Evolutionary conservation across 345 rosid genomes (phyloP).

Genomic region (Theobroma cacao): DNA sequence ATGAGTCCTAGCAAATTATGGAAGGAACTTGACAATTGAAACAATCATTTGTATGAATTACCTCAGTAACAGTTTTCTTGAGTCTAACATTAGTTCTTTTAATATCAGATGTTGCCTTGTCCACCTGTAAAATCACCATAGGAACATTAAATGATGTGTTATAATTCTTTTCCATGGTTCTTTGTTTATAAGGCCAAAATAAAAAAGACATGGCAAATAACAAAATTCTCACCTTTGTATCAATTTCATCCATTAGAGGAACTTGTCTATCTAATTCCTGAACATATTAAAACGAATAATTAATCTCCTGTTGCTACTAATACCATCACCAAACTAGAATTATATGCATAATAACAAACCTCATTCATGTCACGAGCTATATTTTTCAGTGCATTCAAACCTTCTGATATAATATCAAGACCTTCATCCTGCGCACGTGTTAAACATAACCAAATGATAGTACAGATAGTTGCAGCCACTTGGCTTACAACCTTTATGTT

Average conservation of each 20-base stretch:
- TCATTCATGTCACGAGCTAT: slow-evolving; percentile 70
- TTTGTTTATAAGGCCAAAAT: neutral
- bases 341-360: slow-evolving; percentile 38
- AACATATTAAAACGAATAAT: slow-evolving; percentile 10
- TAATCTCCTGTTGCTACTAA: neutral
- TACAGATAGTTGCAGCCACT: neutral
- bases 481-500: neutral
- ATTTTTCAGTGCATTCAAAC: slow-evolving; percentile 42
- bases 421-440: slow-evolving; percentile 47
- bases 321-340: neutral
- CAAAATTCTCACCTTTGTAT: slow-evolving; percentile 52
- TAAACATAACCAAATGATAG: slow-evolving; percentile 7
- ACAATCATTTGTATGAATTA: slow-evolving; percentile 25
- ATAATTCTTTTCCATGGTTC: neutral
- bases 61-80: slow-evolving; percentile 66
- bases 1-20: neutral
- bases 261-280: slow-evolving; percentile 87
- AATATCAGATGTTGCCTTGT: slow-evolving; percentile 62
- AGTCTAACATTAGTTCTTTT: slow-evolving; percentile 72
- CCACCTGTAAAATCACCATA: slow-evolving; percentile 50
- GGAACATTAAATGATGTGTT: neutral
- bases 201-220: neutral
- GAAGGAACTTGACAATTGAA: neutral
- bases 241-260: slow-evolving; percentile 81
- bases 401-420: slow-evolving; percentile 55